phyloP scores from a whole-genome alignment of 164 flowering plant genomes.

The Stephania cephalantha region DNA sequence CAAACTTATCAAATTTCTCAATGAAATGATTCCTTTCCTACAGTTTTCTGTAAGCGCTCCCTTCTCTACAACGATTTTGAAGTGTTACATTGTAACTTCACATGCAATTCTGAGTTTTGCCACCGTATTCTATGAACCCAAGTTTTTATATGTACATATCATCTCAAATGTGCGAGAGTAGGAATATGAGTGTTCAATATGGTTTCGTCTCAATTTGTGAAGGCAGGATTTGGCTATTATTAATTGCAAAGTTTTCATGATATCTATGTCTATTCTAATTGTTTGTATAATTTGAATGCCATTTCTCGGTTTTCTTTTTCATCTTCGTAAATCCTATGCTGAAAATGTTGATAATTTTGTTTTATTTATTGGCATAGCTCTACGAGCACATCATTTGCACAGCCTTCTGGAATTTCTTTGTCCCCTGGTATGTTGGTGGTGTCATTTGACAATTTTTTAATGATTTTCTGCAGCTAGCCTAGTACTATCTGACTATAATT shows the following conservation, averaged over 20 bases:
- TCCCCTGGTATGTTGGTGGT: slow-evolving; percentile 53
- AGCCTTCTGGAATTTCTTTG: slow-evolving; percentile 87
- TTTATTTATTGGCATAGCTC: slow-evolving; percentile 41
- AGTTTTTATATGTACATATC: too few relatives aligned
- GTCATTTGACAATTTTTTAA: background rate
- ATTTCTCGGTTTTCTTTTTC: background rate
- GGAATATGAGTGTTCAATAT: too few relatives aligned
- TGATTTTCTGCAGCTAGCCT: background rate
- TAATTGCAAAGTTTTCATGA: background rate
- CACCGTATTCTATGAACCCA: too few relatives aligned
- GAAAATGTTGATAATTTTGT: slow-evolving; percentile 4
- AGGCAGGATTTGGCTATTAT: background rate
- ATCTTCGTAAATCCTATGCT: background rate
- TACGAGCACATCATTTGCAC: slow-evolving; percentile 78
- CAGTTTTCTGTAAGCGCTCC: too few relatives aligned
- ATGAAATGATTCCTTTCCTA: too few relatives aligned
- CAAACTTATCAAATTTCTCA: too few relatives aligned
- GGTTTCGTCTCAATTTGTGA: too few relatives aligned
- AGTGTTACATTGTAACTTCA: too few relatives aligned
- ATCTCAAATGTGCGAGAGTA: too few relatives aligned
- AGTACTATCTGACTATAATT: background rate
- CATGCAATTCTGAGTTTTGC: too few relatives aligned
- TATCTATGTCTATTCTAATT: background rate
- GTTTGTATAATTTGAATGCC: background rate
- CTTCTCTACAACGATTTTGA: too few relatives aligned